Evolutionary conservation across 2,329 filamentous ascomycete species (phyloP).

Genomic region (Colletotrichum coccodes): DNA sequence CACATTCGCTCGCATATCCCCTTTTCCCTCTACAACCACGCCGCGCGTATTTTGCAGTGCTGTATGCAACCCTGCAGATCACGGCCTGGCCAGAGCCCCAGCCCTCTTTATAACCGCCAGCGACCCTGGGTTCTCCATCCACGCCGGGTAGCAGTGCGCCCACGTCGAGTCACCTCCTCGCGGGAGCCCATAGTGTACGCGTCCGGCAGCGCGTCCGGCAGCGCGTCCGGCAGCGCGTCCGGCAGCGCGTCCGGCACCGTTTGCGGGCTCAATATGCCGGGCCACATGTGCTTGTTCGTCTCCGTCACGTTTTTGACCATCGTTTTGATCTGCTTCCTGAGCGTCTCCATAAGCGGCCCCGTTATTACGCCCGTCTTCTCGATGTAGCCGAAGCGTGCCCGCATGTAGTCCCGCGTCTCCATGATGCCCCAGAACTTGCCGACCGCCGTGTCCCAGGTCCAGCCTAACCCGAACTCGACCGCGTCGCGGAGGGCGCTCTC

Average conservation of each 20-base stretch:
- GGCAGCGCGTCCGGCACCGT: no score
- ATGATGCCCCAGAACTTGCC: constrained; percentile 55
- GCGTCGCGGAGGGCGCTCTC: constrained; percentile 49
- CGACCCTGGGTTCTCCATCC: background rate
- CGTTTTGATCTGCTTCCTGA: constrained; percentile 1
- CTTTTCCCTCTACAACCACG: no score
- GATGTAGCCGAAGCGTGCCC: constrained; percentile 44
- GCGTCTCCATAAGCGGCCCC: background rate
- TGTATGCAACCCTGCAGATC: background rate
- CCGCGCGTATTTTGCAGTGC: no score
- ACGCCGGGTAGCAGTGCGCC: background rate
- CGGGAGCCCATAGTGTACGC: background rate
- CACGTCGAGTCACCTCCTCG: background rate
- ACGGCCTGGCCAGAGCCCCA: background rate
- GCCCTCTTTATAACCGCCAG: background rate
- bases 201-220: background rate
- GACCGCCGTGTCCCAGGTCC: constrained; percentile 49
- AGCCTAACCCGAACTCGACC: constrained; percentile 38
- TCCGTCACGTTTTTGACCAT: background rate
- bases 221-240: background rate
- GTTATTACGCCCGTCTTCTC: background rate
- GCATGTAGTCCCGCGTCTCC: constrained; percentile 57
- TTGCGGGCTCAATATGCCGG: background rate
- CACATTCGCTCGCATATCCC: background rate
- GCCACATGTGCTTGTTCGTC: background rate